These are phyloP conservation scores for Plenodomus biglobosus DNA, from an alignment of 2,329 filamentous ascomycete species.

Conservation along the genomic window DNA sequence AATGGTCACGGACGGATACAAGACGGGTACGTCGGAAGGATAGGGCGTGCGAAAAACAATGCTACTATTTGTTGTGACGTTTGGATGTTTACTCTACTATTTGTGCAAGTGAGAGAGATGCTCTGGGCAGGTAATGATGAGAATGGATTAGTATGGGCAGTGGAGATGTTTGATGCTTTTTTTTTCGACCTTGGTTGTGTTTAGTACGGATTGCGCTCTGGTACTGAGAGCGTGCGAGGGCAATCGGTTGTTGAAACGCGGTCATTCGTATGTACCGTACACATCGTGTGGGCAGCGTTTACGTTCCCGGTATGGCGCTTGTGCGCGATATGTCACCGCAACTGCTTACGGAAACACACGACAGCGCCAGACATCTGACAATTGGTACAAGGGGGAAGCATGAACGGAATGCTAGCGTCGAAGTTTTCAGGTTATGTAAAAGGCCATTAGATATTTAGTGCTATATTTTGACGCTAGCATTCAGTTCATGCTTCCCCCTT, in stretches of 20 bases:
- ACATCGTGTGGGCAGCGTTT: neutral
- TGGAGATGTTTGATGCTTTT: too few species aligned
- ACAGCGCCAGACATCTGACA: neutral
- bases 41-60: neutral
- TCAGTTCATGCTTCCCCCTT: too few species aligned
- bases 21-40: slow-evolving; percentile 6
- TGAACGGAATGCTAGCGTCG: neutral
- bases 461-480: too few species aligned
- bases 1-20: neutral
- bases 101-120: too few species aligned
- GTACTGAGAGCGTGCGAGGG: neutral
- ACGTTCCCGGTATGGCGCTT: too few species aligned
- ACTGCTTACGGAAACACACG: neutral
- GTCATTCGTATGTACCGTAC: neutral
- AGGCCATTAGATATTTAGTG: too few species aligned
- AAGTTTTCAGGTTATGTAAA: too few species aligned
- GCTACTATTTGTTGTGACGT: neutral
- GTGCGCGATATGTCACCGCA: neutral
- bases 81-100: too few species aligned
- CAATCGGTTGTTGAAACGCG: neutral
- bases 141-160: too few species aligned
- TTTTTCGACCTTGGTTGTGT: too few species aligned
- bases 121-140: too few species aligned
- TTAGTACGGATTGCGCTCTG: too few species aligned
- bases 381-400: neutral